Evolutionary conservation across 2,329 filamentous ascomycete genomes (phyloP).

Genomic region (Incumbomyces lentus): DNA sequence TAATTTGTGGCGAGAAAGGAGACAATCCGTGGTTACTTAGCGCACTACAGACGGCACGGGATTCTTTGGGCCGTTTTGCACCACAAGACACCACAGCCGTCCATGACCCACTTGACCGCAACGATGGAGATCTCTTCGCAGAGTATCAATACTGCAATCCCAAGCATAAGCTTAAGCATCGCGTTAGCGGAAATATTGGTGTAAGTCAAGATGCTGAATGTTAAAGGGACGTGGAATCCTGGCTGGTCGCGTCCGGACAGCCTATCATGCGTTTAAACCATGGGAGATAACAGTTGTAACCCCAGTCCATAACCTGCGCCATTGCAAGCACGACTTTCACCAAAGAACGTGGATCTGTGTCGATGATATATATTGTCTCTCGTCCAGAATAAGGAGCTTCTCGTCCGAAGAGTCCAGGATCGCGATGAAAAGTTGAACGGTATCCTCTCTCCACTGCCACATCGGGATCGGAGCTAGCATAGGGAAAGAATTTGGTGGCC

Average conservation of each 20-base stretch:
- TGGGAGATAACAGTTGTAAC: neutral
- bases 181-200: too few relatives aligned
- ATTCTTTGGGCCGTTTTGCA: too few relatives aligned
- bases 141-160: too few relatives aligned
- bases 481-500: neutral
- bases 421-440: neutral
- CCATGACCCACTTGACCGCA: too few relatives aligned
- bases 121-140: too few relatives aligned
- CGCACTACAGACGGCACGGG: too few relatives aligned
- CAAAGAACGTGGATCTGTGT: neutral
- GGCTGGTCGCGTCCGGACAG: neutral
- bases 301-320: neutral
- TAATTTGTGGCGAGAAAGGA: too few relatives aligned
- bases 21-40: too few relatives aligned
- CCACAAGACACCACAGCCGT: too few relatives aligned
- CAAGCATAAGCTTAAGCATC: too few relatives aligned
- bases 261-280: neutral
- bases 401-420: neutral
- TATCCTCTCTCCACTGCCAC: neutral
- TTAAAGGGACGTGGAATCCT: too few relatives aligned
- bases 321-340: neutral
- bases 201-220: too few relatives aligned
- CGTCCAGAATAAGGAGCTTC: neutral
- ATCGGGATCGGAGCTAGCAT: neutral
- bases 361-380: neutral